Percentiles rank a stretch among this genome's conserved stretches.
phyloP scores from a whole-genome alignment of 306 rosid species.

The Prunus fruticosa region DNA sequence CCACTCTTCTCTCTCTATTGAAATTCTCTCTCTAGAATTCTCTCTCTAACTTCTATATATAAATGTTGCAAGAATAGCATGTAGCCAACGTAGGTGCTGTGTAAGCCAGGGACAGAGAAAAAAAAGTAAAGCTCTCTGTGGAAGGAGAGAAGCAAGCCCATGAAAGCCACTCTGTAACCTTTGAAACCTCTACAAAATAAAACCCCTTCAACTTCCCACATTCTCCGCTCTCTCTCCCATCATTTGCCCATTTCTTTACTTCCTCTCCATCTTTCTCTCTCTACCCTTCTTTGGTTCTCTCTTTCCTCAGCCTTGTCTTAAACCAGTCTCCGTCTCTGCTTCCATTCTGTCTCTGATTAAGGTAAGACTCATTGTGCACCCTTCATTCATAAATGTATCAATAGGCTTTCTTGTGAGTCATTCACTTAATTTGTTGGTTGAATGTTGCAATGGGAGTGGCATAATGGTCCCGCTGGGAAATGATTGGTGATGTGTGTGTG shows the following conservation, averaged over 20 bases:
- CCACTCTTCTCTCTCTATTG: background rate
- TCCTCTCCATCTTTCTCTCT: constrained; percentile 5
- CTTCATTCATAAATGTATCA: background rate
- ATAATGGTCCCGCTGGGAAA: background rate
- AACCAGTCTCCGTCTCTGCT: constrained; percentile 26
- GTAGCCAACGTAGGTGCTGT: constrained; percentile 9
- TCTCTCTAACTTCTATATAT: constrained; percentile 22
- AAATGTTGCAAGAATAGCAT: constrained; percentile 42
- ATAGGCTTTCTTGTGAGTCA: constrained; percentile 7
- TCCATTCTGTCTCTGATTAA: constrained; percentile 28
- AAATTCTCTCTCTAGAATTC: background rate
- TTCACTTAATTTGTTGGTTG: background rate
- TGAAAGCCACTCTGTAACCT: constrained; percentile 15
- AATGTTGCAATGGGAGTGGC: background rate
- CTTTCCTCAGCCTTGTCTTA: constrained; percentile 18
- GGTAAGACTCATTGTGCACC: constrained; percentile 25
- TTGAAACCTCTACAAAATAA: constrained; percentile 13
- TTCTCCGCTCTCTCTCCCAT: constrained; percentile 47
- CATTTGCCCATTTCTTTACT: constrained; percentile 10
- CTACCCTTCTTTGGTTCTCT: constrained; percentile 24
- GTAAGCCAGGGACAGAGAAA: background rate
- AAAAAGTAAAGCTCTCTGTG: background rate
- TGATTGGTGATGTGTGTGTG: background rate
- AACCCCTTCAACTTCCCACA: constrained; percentile 26
- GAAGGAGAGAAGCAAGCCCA: background rate